Percentiles rank a stretch among this genome's conserved stretches.
Evolutionary conservation across 2,329 filamentous ascomycete species (phyloP).

Genomic region (Cadophora luteo-olivacea): DNA sequence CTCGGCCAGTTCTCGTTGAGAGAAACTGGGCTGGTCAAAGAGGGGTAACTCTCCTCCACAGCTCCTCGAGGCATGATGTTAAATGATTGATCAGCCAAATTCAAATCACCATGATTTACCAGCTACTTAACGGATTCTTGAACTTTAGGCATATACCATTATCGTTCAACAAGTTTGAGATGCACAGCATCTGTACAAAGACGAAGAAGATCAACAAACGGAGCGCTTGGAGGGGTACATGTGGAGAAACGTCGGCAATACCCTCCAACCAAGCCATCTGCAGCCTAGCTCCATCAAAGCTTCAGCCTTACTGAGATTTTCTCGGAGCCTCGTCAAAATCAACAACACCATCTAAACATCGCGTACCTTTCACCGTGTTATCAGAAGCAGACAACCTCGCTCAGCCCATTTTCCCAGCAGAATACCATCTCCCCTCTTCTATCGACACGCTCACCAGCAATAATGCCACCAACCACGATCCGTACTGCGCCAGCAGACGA

Average conservation of each 20-base stretch:
- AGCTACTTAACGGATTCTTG: too few species aligned
- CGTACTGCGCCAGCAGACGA: conserved; percentile 59
- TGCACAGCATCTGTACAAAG: too few species aligned
- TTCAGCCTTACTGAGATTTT: conserved; percentile 17
- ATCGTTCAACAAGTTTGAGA: too few species aligned
- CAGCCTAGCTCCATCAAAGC: not conserved
- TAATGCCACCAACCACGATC: conserved; percentile 57
- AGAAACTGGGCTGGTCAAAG: too few species aligned
- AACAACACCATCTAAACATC: not conserved
- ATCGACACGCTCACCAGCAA: not conserved
- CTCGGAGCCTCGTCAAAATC: conserved; percentile 12
- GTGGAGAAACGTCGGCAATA: not conserved
- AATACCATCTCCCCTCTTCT: not conserved
- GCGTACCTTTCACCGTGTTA: not conserved
- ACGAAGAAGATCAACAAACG: too few species aligned
- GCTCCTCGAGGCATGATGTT: too few species aligned
- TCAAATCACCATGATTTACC: too few species aligned
- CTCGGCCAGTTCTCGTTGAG: too few species aligned
- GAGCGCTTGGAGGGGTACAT: not conserved
- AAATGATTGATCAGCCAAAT: too few species aligned
- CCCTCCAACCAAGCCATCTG: not conserved
- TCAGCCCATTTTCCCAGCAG: not conserved
- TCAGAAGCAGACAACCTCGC: not conserved
- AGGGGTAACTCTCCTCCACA: too few species aligned
- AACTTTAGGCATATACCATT: too few species aligned